Base-by-base conservation (phyloP, 2,329 filamentous ascomycete genomes). In the Pseudogymnoascus pannorum region DNA sequence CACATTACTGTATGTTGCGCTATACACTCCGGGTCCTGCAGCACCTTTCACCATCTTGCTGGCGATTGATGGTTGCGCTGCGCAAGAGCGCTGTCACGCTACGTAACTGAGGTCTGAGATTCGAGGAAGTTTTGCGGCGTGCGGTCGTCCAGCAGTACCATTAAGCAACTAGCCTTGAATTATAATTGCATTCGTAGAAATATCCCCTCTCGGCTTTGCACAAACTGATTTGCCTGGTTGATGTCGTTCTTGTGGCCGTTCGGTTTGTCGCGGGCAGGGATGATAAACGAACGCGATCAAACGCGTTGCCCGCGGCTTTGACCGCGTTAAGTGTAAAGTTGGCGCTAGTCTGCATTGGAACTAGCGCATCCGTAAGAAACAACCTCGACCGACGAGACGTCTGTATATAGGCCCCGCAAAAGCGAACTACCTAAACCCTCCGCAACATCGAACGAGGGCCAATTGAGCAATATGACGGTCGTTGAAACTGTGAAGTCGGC, bases 1-100 rank as follows among this genome's bases (percentile, higher is more conserved):
- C 76, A 87, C 85, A 73, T 85, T 85, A 74, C 85, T 87, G 71
- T 87, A 88, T 18, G 85, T 87, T 65, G 85, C 85, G 74, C 83
- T 86, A 75, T 87, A 88, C 63, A 88, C 81, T 70, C 71, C 71
- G 14, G 71, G 67, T 22, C 66, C 70, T 51, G 66, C 62, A 61
- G 67, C 63, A 22, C 42, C 61, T 51, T 71, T 72, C 22, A 68
- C 71, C 71, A 73, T 72, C 60, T 65, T 72, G 65, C 35, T 58
- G 57, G 58, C 29, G 22, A 38, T 40, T 60, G 54, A 59, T 18
- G 16, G 31, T 54, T 54, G 48, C 48, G 26, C 48, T 18, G 48
- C 48, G 26, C 48, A 31, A 54, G 44, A 54, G 26, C 48, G 48
- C 26, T 33, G 26, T 31, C 48, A 54, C 26, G 48, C 48, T 54